phyloP scores from a whole-genome alignment of 2,329 filamentous ascomycete species.

The Tympanopsis confertula region DNA sequence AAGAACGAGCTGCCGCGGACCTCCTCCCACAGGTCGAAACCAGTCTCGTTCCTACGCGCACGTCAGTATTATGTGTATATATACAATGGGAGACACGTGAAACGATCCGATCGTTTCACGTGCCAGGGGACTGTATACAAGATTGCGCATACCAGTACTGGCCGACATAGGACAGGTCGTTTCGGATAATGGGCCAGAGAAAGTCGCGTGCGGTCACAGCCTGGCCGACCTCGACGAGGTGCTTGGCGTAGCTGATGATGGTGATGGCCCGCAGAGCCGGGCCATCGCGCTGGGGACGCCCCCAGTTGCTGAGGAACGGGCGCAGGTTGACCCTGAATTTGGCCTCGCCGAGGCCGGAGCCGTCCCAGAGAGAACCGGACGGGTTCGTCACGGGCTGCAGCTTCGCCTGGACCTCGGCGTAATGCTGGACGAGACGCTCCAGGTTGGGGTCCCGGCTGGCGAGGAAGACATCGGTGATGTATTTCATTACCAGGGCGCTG shows the following conservation, averaged over 20 bases:
- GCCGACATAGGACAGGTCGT: conserved; percentile 65
- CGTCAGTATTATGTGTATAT: not conserved
- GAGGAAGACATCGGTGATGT: conserved; percentile 47
- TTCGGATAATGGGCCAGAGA: conserved; percentile 63
- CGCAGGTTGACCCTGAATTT: conserved; percentile 59
- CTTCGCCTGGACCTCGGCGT: conserved; percentile 52
- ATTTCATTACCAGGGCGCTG: conserved; percentile 51
- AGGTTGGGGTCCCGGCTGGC: conserved; percentile 43
- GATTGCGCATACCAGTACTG: conserved; percentile 50
- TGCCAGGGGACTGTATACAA: too few relatives aligned
- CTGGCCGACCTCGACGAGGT: conserved; percentile 52
- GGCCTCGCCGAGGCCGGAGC: conserved; percentile 53
- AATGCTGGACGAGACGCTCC: conserved; percentile 52
- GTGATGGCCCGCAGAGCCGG: conserved; percentile 67
- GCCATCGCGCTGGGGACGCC: conserved; percentile 69
- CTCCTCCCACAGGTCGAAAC: conserved; percentile 78
- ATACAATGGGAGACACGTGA: too few relatives aligned
- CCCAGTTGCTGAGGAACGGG: conserved; percentile 60
- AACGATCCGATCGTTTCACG: too few relatives aligned
- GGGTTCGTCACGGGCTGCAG: conserved; percentile 51
- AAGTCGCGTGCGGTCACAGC: conserved; percentile 30
- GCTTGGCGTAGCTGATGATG: conserved; percentile 61
- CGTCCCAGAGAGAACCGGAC: conserved; percentile 43
- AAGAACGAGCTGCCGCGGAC: conserved; percentile 70
- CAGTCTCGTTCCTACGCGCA: conserved; percentile 31